A percentile compares a stretch with the other conserved stretches of the same genome.
Evolutionary conservation across 108 stramenopile genomes (phyloP).

Genomic region (Fragilariopsis cylindrus): DNA sequence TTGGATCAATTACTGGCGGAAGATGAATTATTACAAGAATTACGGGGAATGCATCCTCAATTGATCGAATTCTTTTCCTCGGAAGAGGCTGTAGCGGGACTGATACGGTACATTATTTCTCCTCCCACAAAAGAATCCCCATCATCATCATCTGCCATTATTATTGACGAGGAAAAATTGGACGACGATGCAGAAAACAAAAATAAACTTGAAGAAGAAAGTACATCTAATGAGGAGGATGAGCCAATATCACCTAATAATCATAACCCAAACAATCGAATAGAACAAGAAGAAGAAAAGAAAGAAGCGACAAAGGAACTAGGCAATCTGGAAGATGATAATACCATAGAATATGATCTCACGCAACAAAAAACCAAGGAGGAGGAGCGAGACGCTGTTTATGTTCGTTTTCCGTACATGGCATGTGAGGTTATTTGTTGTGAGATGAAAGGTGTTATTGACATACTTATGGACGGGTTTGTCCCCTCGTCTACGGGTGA

Average conservation of each 20-base stretch:
- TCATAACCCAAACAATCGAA: neutral
- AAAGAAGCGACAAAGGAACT: neutral
- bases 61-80: slow-evolving; percentile 86
- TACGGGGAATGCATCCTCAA: slow-evolving; percentile 82
- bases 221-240: neutral
- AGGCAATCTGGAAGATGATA: neutral
- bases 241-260: neutral
- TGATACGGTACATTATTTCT: slow-evolving; percentile 69
- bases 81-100: slow-evolving; percentile 66
- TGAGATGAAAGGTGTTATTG: slow-evolving; percentile 81
- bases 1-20: slow-evolving; percentile 84
- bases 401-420: slow-evolving; percentile 92
- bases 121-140: slow-evolving; percentile 12
- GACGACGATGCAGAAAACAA: slow-evolving; percentile 11
- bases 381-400: slow-evolving; percentile 46
- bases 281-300: slow-evolving; percentile 12
- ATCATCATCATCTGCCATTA: neutral
- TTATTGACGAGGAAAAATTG: neutral
- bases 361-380: slow-evolving; percentile 12
- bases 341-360: neutral
- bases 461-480: slow-evolving; percentile 74
- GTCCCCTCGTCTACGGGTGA: slow-evolving; percentile 34
- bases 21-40: slow-evolving; percentile 95
- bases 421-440: slow-evolving; percentile 96
- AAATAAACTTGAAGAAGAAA: slow-evolving; percentile 6